Evolutionary conservation across 805 yeast species (phyloP).

Genomic region (Isabelozyma heimii): DNA sequence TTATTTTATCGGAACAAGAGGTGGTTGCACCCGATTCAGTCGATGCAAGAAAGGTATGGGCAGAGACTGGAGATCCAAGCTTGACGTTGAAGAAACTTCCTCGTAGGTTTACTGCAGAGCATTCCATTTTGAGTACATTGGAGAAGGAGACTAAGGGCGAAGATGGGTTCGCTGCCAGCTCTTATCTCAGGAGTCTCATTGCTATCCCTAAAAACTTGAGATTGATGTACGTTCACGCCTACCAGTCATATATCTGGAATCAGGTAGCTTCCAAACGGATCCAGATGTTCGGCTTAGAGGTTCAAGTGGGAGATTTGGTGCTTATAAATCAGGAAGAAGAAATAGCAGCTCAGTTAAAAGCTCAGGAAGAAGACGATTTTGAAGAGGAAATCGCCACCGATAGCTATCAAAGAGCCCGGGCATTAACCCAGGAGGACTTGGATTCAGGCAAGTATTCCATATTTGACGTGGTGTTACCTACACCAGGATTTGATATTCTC

Average conservation of each 20-base stretch:
- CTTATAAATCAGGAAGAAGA: constrained; percentile 28
- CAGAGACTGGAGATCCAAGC: constrained; percentile 62
- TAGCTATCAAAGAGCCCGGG: constrained; percentile 62
- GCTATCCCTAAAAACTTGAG: constrained; percentile 88
- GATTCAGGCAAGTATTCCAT: constrained; percentile 57
- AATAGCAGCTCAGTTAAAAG: background rate
- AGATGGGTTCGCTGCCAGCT: constrained; percentile 45
- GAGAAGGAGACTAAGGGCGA: constrained; percentile 47
- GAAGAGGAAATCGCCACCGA: constrained; percentile 71
- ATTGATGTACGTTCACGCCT: constrained; percentile 96
- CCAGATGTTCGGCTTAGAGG: constrained; percentile 61
- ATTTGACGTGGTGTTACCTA: constrained; percentile 87
- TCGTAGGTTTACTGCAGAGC: constrained; percentile 81
- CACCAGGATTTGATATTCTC: constrained; percentile 91
- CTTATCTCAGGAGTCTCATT: constrained; percentile 80
- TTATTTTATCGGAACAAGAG: constrained; percentile 82
- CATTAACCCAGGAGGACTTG: constrained; percentile 73
- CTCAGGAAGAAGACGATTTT: constrained; percentile 34
- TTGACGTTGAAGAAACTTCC: constrained; percentile 79
- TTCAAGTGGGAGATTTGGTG: constrained; percentile 82
- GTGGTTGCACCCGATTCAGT: constrained; percentile 77
- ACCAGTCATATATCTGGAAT: constrained; percentile 96
- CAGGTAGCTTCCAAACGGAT: constrained; percentile 75
- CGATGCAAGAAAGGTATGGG: constrained; percentile 84
- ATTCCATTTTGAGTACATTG: constrained; percentile 62